Conservation (phyloP, 1,284 basidiomycete species). For the Cystobasidium sp. region DNA sequence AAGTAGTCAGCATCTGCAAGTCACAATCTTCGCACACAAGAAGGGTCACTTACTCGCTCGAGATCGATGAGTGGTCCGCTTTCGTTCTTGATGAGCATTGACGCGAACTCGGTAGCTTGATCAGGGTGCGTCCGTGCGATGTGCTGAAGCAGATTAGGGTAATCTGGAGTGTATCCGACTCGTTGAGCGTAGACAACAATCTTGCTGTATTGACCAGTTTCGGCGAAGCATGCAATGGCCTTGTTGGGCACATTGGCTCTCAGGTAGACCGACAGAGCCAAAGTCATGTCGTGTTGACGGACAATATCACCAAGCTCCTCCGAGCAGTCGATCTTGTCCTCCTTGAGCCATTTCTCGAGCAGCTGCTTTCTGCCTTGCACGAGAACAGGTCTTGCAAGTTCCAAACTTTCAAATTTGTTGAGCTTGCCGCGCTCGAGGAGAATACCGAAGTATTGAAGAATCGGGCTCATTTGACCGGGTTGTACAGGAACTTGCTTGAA, state of each 20-base stretch:
- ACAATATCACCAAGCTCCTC: conserved; percentile 99
- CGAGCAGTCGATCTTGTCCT: conserved; percentile 99
- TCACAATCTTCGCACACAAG: background rate
- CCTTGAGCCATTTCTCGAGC: conserved; percentile 99
- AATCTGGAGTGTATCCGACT: conserved; percentile 93
- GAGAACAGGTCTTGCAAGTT: conserved; percentile 93
- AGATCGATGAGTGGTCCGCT: conserved; percentile 89
- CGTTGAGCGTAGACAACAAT: conserved; percentile 98
- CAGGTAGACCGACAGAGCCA: conserved; percentile 97
- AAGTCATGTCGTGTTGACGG: conserved; percentile 91
- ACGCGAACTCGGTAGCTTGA: conserved; percentile 96
- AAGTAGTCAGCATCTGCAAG: background rate
- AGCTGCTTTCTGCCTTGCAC: conserved; percentile 97
- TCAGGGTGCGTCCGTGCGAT: conserved; percentile 96
- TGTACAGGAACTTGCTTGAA: conserved; percentile 95
- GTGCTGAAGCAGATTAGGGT: conserved; percentile 92
- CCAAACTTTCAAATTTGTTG: conserved; percentile 94
- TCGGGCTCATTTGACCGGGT: conserved; percentile 90
- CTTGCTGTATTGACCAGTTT: conserved; percentile 98
- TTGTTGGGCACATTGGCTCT: conserved; percentile 98
- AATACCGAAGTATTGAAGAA: conserved; percentile 98
- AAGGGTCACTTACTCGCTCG: conserved; percentile 70
- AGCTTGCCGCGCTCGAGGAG: conserved; percentile 96
- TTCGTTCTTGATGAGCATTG: conserved; percentile 94
- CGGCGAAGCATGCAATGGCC: conserved; percentile 91